Evolutionary conservation across 192 early-diverging fungal species (phyloP).

Genomic region (Diversispora eburnea): DNA sequence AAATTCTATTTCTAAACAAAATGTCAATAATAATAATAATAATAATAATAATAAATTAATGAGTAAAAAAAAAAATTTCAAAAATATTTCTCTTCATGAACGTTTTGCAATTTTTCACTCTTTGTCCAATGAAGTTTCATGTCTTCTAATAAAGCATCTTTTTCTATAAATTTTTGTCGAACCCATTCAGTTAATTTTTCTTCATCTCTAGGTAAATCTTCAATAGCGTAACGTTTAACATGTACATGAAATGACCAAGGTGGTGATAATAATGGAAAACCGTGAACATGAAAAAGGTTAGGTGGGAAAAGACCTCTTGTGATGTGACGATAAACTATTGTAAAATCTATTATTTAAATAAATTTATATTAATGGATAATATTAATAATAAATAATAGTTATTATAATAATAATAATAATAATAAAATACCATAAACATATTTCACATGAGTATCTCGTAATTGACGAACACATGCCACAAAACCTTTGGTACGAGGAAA

Average conservation of each 20-base stretch:
- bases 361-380: not conserved
- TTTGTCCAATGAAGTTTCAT: constrained; percentile 51
- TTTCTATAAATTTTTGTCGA: constrained; percentile 71
- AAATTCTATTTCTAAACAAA: too few relatives aligned
- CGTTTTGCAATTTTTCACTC: constrained; percentile 33
- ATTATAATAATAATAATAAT: not conserved
- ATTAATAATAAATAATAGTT: not conserved
- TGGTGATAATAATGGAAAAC: constrained; percentile 36
- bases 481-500: constrained; percentile 58
- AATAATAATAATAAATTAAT: too few relatives aligned
- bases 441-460: constrained; percentile 52
- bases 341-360: constrained; percentile 40
- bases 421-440: constrained; percentile 50
- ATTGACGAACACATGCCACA: constrained; percentile 48
- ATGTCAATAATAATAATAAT: too few relatives aligned
- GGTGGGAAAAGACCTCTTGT: constrained; percentile 49
- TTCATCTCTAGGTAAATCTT: constrained; percentile 68
- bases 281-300: constrained; percentile 50
- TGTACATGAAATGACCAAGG: constrained; percentile 79
- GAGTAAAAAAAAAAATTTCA: not conserved
- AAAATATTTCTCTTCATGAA: constrained; percentile 26
- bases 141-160: constrained; percentile 77
- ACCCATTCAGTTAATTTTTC: constrained; percentile 75
- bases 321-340: constrained; percentile 47
- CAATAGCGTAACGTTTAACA: constrained; percentile 61